Conservation (phyloP, 352 stramenopile genomes). For the Pythium volutum region DNA sequence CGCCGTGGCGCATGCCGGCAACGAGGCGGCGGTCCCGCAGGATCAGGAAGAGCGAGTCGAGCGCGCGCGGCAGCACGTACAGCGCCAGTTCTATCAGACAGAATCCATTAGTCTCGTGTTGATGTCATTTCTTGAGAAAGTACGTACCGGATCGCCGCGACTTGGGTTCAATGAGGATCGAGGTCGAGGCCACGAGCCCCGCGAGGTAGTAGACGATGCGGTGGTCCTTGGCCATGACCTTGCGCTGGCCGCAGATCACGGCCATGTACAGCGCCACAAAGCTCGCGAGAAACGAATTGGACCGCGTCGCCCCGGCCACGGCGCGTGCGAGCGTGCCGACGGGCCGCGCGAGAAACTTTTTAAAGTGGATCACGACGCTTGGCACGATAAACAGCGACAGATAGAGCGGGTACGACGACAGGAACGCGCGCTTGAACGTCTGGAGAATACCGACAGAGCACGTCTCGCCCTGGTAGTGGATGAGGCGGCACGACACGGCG, state of each 20-base stretch:
- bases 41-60: slow-evolving; percentile 78
- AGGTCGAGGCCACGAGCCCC: slow-evolving; percentile 55
- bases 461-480: slow-evolving; percentile 50
- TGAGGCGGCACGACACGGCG: slow-evolving; percentile 55
- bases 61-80: slow-evolving; percentile 71
- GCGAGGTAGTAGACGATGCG: slow-evolving; percentile 76
- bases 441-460: slow-evolving; percentile 46
- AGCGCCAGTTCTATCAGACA: slow-evolving; percentile 58
- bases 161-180: slow-evolving; percentile 79
- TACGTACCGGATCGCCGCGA: slow-evolving; percentile 65
- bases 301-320: slow-evolving; percentile 64
- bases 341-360: slow-evolving; percentile 65
- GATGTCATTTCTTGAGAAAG: too few species aligned
- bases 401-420: slow-evolving; percentile 75
- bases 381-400: slow-evolving; percentile 85
- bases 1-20: slow-evolving; percentile 60
- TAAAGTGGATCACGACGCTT: slow-evolving; percentile 78
- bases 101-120: not conserved
- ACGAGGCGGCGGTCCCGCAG: slow-evolving; percentile 68
- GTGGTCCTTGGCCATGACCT: slow-evolving; percentile 55
- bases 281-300: slow-evolving; percentile 70
- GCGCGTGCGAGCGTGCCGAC: slow-evolving; percentile 50
- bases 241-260: slow-evolving; percentile 57
- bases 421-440: slow-evolving; percentile 60
- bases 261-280: slow-evolving; percentile 75